A percentile compares a stretch with the other conserved stretches of the same genome.
Evolutionary conservation across 176 grass and related monocot genomes (phyloP).

Genomic region (Triticum urartu): DNA sequence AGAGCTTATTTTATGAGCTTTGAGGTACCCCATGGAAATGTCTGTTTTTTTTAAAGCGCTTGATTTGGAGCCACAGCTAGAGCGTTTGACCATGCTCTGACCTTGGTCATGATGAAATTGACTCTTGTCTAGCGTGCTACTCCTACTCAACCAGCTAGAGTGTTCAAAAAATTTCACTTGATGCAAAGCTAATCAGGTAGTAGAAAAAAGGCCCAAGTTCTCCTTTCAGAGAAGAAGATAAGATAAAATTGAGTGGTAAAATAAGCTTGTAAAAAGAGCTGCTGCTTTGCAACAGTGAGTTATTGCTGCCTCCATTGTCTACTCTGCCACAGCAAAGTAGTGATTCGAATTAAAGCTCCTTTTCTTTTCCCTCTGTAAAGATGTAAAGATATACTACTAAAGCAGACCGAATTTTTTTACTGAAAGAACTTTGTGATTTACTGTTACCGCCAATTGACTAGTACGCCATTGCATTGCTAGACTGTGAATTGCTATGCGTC

Average conservation of each 20-base stretch:
- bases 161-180: background rate
- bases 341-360: background rate
- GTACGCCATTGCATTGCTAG: background rate
- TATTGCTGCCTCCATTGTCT: constrained; percentile 11
- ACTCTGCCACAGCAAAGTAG: background rate
- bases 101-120: constrained; percentile 43
- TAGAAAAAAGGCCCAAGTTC: background rate
- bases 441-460: background rate
- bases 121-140: constrained; percentile 6
- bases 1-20: background rate
- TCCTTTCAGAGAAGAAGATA: background rate
- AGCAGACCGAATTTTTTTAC: background rate
- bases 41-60: constrained; percentile 22
- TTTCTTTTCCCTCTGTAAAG: background rate
- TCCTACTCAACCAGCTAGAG: background rate
- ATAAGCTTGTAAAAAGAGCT: constrained; percentile 25
- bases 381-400: background rate
- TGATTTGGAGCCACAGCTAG: constrained; percentile 2
- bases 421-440: background rate
- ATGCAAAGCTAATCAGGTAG: constrained; percentile 10
- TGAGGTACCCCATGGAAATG: background rate
- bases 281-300: constrained; percentile 31
- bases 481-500: background rate
- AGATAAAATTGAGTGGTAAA: constrained; percentile 7
- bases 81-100: constrained; percentile 43